Evolutionary conservation across 257 asterid species (phyloP), one percentile per base, ranked within the genome.

Genomic region (Anisodus tanguticus): DNA sequence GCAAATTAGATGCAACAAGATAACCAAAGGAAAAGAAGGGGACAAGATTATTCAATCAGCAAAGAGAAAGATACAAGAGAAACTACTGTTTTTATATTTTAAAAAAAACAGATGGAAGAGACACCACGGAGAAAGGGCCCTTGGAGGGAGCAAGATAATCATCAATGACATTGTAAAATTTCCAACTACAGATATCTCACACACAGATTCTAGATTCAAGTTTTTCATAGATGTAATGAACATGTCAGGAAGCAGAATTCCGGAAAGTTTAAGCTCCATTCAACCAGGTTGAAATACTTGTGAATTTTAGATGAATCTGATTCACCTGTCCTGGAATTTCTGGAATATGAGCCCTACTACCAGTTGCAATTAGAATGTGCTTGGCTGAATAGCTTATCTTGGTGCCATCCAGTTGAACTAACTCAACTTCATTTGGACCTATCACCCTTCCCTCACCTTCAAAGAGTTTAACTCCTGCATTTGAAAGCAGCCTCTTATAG

Each of bases 391-490:
- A 97, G 84, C 85, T 91, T 79, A 97, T 92, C 88, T 93, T 97
- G 84, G 99, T 97, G 66, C 99, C 98, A 82, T 97, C 99, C 91
- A 95, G 87, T 83, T 95, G 99, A 74, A 88, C 92, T 84, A 97
- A 87, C 88, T 93, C 98, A 66, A 95, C 99, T 83, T 95, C 98
- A 90, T 97, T 93, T 58, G 98, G 98, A 88, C 98, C 95, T 80
- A 93, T 88, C 67, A 97, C 90, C 90, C 90, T 93, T 84, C 99
- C 99, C 90, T 95, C 98, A 83, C 99, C 99, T 92, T 97, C 99
- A 81, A 88, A 97, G 82, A 97, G 93, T 91, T 95, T 95, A 80
- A 93, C 99, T 83, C 97, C 97, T 7, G 99, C 93, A 86, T 90
- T 93, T 81, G 98, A 81, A 87, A 97, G 99, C 78, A 95, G 86